Conservation (phyloP, 768 basidiomycete species). For the Collybia mongolica region DNA sequence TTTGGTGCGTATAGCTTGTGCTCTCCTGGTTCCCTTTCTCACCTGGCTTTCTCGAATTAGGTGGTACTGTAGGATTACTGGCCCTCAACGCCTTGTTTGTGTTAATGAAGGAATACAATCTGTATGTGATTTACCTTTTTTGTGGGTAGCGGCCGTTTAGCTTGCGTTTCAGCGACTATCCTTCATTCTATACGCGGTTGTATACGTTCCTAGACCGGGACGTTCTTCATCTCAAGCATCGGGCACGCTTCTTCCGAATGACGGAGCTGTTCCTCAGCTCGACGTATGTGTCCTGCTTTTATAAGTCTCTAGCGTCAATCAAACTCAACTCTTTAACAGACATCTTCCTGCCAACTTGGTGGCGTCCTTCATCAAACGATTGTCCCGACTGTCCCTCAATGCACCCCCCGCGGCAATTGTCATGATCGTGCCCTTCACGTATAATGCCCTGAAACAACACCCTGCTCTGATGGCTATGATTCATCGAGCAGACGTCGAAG, state of each 20-base stretch:
- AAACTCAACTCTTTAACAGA: conserved; percentile 23
- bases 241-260: conserved; percentile 93
- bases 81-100: conserved; percentile 90
- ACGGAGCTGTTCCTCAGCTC: conserved; percentile 90
- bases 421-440: conserved; percentile 89
- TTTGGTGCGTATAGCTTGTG: conserved; percentile 47
- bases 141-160: conserved; percentile 2
- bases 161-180: conserved; percentile 72
- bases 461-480: conserved; percentile 93
- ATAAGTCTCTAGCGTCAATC: background rate
- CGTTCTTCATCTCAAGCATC: conserved; percentile 87
- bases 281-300: conserved; percentile 51
- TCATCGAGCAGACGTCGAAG: conserved; percentile 54
- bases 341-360: conserved; percentile 90
- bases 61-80: conserved; percentile 82
- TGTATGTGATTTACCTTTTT: conserved; percentile 51
- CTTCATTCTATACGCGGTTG: conserved; percentile 89
- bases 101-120: conserved; percentile 89
- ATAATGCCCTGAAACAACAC: conserved; percentile 91
- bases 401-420: conserved; percentile 91
- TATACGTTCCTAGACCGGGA: conserved; percentile 88
- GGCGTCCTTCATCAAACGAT: conserved; percentile 92
- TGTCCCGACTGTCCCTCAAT: conserved; percentile 78
- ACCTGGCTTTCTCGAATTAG: conserved; percentile 30
- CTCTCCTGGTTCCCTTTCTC: background rate